Evolutionary conservation across 306 rosid genomes (phyloP), one percentile per base, ranked within the genome.

Genomic region (Corylus heterophylla): DNA sequence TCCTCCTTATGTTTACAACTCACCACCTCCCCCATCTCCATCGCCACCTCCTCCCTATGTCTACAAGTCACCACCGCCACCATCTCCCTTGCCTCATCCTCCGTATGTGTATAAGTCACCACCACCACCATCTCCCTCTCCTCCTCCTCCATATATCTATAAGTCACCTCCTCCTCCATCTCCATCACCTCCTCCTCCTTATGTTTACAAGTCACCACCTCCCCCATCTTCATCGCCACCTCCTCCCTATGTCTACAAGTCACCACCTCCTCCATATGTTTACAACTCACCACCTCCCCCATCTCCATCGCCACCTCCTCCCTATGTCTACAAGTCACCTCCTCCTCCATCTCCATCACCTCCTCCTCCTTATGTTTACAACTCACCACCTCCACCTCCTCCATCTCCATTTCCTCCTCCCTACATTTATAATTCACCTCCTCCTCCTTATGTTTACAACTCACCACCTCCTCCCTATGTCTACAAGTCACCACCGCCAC

Each of bases 361-460:
- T 22, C 22, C 22, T 22, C 22, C 22, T 22, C 22, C 22, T 22
- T 22, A 22, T 22, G 22, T 22, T 22, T 22, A 22, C 22, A 22
- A 22, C 0, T 22, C 22, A 22, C 22, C 69, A 0, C 69, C 69
- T 0, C 69, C 69, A 0, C 69, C 69, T 5, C 5, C 69, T 0
- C 20, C 45, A 0, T 31, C 69, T 0, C 69, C 69, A 0, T 45
- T 45, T 0, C 69, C 69, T 5, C 69, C 69, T 5, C 69, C 45
- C 0, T 31, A 63, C 0, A 0, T 63, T 0, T 63, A 63, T 0
- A 63, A 63, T 0, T 63, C 69, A 0, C 69, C 69, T 2, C 69
- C 69, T 0, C 69, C 69, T 0, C 69, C 69, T 0, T 31, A 22
- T 22, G 22, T 22, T 22, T 22, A 22, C 22, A 22, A 22, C 22